A percentile compares a stretch with the other conserved stretches of the same genome.
Conservation (phyloP, 306 rosid species). For the Lathyrus tuberosus region DNA sequence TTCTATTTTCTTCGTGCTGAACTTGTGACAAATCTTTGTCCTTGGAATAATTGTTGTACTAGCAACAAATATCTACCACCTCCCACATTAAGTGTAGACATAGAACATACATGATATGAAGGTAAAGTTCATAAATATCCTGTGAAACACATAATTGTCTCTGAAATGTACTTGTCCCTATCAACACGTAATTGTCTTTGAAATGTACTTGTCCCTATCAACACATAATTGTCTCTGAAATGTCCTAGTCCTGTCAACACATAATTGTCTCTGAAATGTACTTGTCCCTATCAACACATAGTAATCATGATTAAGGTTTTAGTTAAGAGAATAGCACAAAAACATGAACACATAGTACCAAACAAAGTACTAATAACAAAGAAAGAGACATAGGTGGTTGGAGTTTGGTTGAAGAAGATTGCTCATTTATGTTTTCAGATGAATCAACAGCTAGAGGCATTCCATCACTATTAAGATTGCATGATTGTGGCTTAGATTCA, state of each 20-base stretch:
- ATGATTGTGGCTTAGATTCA: conserved; percentile 68
- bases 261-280: no score
- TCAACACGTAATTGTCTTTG: conserved; percentile 44
- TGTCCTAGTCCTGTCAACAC: no score
- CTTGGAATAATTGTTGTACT: no score
- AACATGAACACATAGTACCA: conserved; percentile 44
- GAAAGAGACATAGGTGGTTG: conserved; percentile 45
- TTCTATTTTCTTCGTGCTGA: no score
- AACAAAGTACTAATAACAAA: conserved; percentile 45
- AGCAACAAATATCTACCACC: conserved; percentile 1
- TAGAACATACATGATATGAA: conserved; percentile 33
- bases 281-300: no score
- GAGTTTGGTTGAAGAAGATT: conserved; percentile 51
- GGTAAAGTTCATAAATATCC: conserved; percentile 41
- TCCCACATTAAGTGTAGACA: conserved; percentile 35
- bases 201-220: no score
- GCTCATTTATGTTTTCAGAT: conserved; percentile 54
- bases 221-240: no score
- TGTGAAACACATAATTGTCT: conserved; percentile 59
- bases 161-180: no score
- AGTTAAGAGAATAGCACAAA: conserved; percentile 35
- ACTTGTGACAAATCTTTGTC: no score
- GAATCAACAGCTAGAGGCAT: conserved; percentile 98
- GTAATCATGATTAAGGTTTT: background rate
- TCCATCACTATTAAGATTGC: conserved; percentile 91